Evolutionary conservation across 306 rosid genomes (phyloP).

Genomic region (Castanea sativa): DNA sequence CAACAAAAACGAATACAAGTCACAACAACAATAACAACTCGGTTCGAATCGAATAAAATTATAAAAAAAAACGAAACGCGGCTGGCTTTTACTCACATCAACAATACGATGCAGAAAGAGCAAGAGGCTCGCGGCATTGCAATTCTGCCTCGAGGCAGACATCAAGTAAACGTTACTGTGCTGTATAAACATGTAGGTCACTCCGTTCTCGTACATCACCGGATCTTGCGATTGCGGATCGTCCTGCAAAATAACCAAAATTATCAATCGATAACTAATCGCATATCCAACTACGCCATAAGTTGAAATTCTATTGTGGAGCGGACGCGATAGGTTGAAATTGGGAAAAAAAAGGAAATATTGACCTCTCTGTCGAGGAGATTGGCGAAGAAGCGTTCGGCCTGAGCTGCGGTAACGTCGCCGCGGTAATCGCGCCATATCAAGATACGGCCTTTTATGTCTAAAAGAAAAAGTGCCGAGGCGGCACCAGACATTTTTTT

Average conservation of each 20-base stretch:
- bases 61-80: too few relatives aligned
- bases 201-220: conserved; percentile 79
- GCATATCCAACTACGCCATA: not conserved
- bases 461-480: conserved; percentile 96
- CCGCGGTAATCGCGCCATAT: conserved; percentile 99
- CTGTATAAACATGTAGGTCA: conserved; percentile 90
- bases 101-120: conserved; percentile 85
- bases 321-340: too few relatives aligned
- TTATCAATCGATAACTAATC: not conserved
- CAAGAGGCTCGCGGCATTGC: conserved; percentile 93
- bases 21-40: not conserved
- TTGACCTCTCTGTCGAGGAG: conserved; percentile 89
- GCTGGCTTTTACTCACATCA: conserved; percentile 54
- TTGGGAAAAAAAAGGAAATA: too few relatives aligned
- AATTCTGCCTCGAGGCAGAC: conserved; percentile 90
- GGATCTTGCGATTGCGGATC: conserved; percentile 96
- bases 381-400: conserved; percentile 98
- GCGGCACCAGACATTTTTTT: conserved; percentile 84
- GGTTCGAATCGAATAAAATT: not conserved
- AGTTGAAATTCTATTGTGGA: too few relatives aligned
- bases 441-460: conserved; percentile 99
- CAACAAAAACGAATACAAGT: conserved; percentile 18
- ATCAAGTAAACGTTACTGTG: conserved; percentile 91
- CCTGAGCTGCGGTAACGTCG: conserved; percentile 87
- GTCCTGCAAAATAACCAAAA: conserved; percentile 50